Evolutionary conservation across 305 asterid species (phyloP).

Genomic region (Solanum hybrid): DNA sequence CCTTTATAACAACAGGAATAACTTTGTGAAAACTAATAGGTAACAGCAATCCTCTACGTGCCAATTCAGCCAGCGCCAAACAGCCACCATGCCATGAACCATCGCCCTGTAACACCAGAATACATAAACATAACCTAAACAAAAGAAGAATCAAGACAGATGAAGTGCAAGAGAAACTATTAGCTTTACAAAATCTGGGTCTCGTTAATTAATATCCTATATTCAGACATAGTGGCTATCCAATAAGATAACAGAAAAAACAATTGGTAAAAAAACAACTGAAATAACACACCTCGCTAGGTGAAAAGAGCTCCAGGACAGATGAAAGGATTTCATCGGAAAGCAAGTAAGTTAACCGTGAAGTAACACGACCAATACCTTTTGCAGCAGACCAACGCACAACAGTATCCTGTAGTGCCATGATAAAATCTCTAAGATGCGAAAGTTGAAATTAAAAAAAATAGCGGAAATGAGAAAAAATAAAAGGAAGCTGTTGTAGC

Average conservation of each 20-base stretch:
- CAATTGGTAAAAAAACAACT: neutral
- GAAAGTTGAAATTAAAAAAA: neutral
- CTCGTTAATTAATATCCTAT: neutral
- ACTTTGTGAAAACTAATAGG: conserved; percentile 84
- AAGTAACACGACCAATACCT: conserved; percentile 89
- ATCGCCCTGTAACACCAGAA: conserved; percentile 62
- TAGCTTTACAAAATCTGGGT: neutral
- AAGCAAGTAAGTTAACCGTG: conserved; percentile 70
- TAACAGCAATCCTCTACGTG: conserved; percentile 90
- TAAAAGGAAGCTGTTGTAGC: neutral
- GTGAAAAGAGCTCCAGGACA: conserved; percentile 86
- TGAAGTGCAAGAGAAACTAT: neutral
- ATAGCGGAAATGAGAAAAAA: neutral
- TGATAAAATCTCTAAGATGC: neutral
- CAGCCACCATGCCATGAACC: conserved; percentile 99
- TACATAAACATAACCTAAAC: conserved; percentile 9
- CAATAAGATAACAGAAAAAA: neutral
- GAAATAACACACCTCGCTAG: conserved; percentile 65
- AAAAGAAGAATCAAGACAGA: conserved; percentile 7
- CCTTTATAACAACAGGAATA: conserved; percentile 89
- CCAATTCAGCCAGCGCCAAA: conserved; percentile 96
- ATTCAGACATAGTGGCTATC: neutral
- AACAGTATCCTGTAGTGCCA: conserved; percentile 63
- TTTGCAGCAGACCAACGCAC: conserved; percentile 99
- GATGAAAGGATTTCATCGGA: conserved; percentile 89